A percentile compares a stretch with the other conserved stretches of the same genome.
These are phyloP conservation scores for Jamesozyma piceae DNA, from an alignment of 805 yeast species.

Conservation along the genomic window DNA sequence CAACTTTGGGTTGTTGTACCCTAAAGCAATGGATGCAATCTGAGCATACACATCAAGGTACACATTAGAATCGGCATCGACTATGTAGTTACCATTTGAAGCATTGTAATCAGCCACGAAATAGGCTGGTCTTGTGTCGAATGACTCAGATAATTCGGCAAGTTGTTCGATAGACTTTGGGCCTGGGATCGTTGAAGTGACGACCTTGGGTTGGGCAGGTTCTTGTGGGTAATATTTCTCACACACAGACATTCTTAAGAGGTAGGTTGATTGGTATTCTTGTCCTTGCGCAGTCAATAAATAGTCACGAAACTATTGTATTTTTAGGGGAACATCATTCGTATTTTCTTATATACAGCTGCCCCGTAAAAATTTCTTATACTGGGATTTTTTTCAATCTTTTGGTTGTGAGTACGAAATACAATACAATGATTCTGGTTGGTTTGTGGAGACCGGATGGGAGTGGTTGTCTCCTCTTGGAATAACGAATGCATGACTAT, in stretches of 20 bases:
- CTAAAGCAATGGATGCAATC: constrained; percentile 61
- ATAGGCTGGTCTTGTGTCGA: constrained; percentile 54
- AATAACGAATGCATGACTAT: no score
- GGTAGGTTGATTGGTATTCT: no score
- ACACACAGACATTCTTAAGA: constrained; percentile 36
- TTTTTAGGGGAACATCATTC: no score
- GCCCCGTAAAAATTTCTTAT: no score
- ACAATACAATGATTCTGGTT: no score
- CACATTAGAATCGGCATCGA: constrained; percentile 55
- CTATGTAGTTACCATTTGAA: constrained; percentile 56
- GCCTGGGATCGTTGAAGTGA: constrained; percentile 62
- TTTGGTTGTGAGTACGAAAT: no score
- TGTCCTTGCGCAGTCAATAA: no score
- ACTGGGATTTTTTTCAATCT: no score
- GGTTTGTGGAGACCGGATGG: no score
- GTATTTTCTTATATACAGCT: no score
- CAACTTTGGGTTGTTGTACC: constrained; percentile 61
- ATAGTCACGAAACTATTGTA: no score
- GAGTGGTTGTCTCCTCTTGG: no score
- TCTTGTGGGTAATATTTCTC: constrained; percentile 66
- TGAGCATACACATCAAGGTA: constrained; percentile 62
- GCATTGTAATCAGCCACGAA: constrained; percentile 57
- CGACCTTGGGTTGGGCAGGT: constrained; percentile 60
- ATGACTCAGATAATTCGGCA: constrained; percentile 44
- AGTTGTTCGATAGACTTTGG: constrained; percentile 51